A percentile compares a stretch with the other conserved stretches of the same genome.
Conservation (phyloP, 371 early-diverging fungal genomes). For the Furculomyces boomerangus region DNA sequence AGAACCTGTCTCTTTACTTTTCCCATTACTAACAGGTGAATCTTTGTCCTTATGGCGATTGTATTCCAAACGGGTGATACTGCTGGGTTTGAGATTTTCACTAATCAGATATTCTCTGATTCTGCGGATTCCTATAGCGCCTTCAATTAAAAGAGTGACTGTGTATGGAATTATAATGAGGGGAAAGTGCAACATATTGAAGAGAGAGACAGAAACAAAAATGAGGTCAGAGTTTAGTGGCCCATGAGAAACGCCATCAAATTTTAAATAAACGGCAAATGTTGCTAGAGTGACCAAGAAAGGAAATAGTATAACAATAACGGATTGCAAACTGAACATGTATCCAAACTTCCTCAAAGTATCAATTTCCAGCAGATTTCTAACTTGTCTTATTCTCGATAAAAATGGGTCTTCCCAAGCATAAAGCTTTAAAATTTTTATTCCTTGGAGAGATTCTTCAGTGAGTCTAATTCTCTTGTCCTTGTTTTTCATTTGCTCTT, state of each 20-base stretch:
- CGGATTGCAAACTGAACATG: constrained; percentile 24
- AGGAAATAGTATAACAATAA: neutral
- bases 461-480: constrained; percentile 68
- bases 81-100: constrained; percentile 39
- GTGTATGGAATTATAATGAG: constrained; percentile 48
- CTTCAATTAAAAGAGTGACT: constrained; percentile 36
- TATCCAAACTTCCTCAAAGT: constrained; percentile 51
- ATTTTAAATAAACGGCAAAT: constrained; percentile 47
- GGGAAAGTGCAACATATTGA: constrained; percentile 78
- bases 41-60: neutral
- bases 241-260: constrained; percentile 18
- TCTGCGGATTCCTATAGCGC: constrained; percentile 57
- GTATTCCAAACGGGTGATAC: constrained; percentile 25
- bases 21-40: neutral
- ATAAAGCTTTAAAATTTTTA: constrained; percentile 74
- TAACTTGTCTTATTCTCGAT: constrained; percentile 31
- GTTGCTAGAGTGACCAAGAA: constrained; percentile 46
- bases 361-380: constrained; percentile 49
- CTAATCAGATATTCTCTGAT: constrained; percentile 46
- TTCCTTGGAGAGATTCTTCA: constrained; percentile 73
- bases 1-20: neutral
- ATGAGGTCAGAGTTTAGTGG: constrained; percentile 54
- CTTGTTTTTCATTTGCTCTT: constrained; percentile 66
- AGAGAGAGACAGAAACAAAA: constrained; percentile 70
- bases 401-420: constrained; percentile 21